Base-by-base conservation (phyloP, 371 early-diverging fungal genomes). In the Circinella umbellata region DNA sequence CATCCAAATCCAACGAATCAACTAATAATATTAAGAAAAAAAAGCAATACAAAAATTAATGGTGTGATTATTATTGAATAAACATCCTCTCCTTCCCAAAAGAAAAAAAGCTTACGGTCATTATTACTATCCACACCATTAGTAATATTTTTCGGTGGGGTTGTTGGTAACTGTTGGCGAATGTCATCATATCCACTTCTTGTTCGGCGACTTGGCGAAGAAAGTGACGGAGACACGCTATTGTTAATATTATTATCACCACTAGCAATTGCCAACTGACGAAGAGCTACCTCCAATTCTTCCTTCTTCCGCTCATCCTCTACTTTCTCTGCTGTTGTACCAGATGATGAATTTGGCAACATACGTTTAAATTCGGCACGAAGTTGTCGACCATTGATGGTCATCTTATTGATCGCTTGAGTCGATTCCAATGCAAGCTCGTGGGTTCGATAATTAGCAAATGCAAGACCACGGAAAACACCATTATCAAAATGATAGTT, bases 401-500 rank as follows among this genome's bases (percentile, higher is more conserved):
- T 87, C 46, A 91, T 76, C 9, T 92, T 91, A 63, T 92, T 91
- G 15, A 94, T 80, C 4, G 85, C 81, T 49, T 85, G 82, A 20
- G 92, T 85, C 18, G 90, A 93, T 34, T 82, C 73, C 61, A 90
- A 90, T 1, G 94, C 88, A 73, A 92, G 93, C 71, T 94, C 89
- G 36, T 90, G 85, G 3, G 91, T 90, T 27, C 88, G 86, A 71
- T 91, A 94, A 72, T 94, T 94, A 51, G 92, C 93, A 86, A 94
- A 94, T 1, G 93, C 93, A 63, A 93, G 81, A 9, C 94, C 94
- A 67, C 93, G 86, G 79, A 94, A 94, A 18, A 91, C 81, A 61
- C 91, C 89, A 70, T 90, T 89, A 73, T 94, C 93, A 79, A 89
- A 92, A 68, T 92, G 92, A 72, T 94, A 94, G 72, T 94, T 93